These are phyloP conservation scores for Achlya hypogyna DNA, from an alignment of 352 stramenopile species.

Conservation along the genomic window DNA sequence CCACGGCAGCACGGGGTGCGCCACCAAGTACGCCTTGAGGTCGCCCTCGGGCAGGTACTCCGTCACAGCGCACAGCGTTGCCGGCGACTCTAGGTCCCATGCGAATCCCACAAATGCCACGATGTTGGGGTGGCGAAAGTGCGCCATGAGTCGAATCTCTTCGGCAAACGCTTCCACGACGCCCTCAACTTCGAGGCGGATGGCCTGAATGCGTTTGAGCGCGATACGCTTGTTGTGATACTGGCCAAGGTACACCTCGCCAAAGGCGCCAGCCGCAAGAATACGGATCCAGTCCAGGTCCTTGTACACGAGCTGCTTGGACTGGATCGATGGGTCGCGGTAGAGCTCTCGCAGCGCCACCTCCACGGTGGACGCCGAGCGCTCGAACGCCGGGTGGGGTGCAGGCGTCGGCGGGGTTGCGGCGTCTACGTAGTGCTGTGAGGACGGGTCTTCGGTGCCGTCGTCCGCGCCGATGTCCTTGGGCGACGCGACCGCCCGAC, in stretches of 20 bases:
- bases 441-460: neutral
- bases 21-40: slow-evolving; percentile 32
- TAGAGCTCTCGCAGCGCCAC: neutral
- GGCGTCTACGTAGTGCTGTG: neutral
- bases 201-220: slow-evolving; percentile 5
- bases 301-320: neutral
- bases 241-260: neutral
- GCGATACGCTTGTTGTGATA: neutral
- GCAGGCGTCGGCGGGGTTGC: neutral
- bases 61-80: slow-evolving; percentile 34
- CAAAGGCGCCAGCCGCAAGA: slow-evolving; percentile 5
- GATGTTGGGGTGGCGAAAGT: slow-evolving; percentile 43
- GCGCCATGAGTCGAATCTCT: slow-evolving; percentile 44
- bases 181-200: slow-evolving; percentile 26
- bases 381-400: neutral
- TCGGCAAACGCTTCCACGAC: slow-evolving; percentile 43
- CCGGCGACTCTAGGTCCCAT: slow-evolving; percentile 32
- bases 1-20: slow-evolving; percentile 18
- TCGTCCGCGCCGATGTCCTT: neutral
- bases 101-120: slow-evolving; percentile 40
- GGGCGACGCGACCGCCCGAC: neutral
- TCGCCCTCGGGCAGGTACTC: slow-evolving; percentile 46
- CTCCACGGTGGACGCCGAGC: neutral
- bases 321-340: neutral
- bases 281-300: neutral